Percentiles rank a stretch among this genome's conserved stretches.
phyloP scores from a whole-genome alignment of 352 stramenopile species.

The Globisporangium uncinulatum region DNA sequence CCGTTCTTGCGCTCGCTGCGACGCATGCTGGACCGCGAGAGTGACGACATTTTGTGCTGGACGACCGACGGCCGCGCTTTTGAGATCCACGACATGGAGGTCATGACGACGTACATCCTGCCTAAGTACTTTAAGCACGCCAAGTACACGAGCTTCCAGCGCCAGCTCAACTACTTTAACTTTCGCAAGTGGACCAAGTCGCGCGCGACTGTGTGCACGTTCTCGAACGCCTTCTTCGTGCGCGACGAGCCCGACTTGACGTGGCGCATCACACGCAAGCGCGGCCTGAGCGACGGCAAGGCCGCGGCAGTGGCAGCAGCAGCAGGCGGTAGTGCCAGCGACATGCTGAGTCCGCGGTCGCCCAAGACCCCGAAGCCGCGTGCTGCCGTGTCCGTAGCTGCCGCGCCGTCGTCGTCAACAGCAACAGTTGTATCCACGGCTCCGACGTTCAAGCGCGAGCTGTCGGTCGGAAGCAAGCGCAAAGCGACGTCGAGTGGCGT shows the following conservation, averaged over 20 bases:
- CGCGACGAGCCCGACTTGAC: constrained; percentile 53
- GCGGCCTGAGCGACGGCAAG: constrained; percentile 18
- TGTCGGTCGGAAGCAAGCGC: constrained; percentile 5
- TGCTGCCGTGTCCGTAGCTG: neutral
- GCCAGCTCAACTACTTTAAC: constrained; percentile 91
- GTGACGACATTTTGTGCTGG: constrained; percentile 43
- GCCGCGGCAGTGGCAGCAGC: neutral
- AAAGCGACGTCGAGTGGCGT: constrained; percentile 2
- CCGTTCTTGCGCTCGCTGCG: constrained; percentile 57
- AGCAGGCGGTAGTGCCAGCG: neutral
- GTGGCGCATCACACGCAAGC: constrained; percentile 63
- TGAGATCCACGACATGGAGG: constrained; percentile 65
- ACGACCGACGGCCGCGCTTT: constrained; percentile 50
- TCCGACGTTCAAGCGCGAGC: constrained; percentile 4
- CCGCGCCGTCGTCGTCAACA: neutral
- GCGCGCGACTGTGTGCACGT: constrained; percentile 65
- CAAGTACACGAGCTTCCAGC: constrained; percentile 80
- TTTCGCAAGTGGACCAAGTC: constrained; percentile 86
- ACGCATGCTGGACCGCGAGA: constrained; percentile 54
- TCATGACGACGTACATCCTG: constrained; percentile 75
- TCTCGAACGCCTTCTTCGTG: constrained; percentile 65
- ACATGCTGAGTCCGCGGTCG: constrained; percentile 6
- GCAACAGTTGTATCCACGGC: neutral
- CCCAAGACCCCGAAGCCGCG: constrained; percentile 8
- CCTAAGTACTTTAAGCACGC: constrained; percentile 84